A percentile compares a stretch with the other conserved stretches of the same genome.
These are phyloP conservation scores for Penicillium sp. DNA, from an alignment of 2,329 filamentous ascomycete genomes.

Conservation along the genomic window DNA sequence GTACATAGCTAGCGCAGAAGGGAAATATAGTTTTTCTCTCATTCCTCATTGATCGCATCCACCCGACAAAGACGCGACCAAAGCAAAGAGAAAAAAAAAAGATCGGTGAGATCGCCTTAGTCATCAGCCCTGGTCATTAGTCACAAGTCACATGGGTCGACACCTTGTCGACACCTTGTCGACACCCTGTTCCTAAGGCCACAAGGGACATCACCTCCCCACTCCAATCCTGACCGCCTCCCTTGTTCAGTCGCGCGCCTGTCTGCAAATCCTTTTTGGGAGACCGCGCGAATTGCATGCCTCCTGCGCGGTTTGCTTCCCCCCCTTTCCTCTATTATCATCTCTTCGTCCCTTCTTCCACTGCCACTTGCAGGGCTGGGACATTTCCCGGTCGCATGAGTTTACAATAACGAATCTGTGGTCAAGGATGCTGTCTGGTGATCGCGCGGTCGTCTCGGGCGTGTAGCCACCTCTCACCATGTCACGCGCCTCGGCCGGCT, in stretches of 20 bases:
- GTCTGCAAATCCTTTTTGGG: slow-evolving; percentile 21
- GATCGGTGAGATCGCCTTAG: neutral
- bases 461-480: slow-evolving; percentile 61
- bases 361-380: slow-evolving; percentile 5
- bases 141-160: neutral
- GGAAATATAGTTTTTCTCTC: too few species aligned
- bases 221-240: slow-evolving; percentile 5
- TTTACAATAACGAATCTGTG: slow-evolving; percentile 22
- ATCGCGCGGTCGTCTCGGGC: slow-evolving; percentile 40
- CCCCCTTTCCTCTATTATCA: neutral
- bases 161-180: neutral
- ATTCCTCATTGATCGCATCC: too few species aligned
- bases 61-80: too few species aligned
- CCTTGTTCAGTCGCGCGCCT: slow-evolving; percentile 9
- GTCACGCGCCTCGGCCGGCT: slow-evolving; percentile 81
- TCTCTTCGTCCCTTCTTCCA: slow-evolving; percentile 3
- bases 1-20: too few species aligned
- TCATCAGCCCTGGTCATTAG: neutral
- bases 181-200: neutral
- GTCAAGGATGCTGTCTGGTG: slow-evolving; percentile 48
- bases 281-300: slow-evolving; percentile 6
- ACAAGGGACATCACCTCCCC: neutral
- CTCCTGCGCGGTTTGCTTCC: neutral
- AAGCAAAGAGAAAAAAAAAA: too few species aligned
- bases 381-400: slow-evolving; percentile 26